Base-by-base conservation (phyloP, 257 asterid genomes). In the Nicotiana noctiflora region DNA sequence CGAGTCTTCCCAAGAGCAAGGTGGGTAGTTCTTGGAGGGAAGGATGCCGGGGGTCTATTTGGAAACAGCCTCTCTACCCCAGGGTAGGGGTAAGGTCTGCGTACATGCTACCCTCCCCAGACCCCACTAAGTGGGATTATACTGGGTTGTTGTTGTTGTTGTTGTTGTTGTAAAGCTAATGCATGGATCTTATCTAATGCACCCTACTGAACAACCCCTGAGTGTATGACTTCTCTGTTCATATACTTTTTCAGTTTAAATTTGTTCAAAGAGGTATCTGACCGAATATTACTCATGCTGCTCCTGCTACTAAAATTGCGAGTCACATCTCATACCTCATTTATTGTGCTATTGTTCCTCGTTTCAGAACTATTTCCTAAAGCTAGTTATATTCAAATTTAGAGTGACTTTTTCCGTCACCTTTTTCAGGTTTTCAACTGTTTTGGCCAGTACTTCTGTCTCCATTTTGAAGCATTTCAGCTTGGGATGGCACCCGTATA, bases 401-500 rank as follows among this genome's bases (percentile, higher is more conserved):
- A 14, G 23, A 70, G 23, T 46, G 77, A n/a, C 10, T 2, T 3
- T 66, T 51, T 23, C 65, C 8, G 8, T 57, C 80, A 51, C 37
- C 3, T 67, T 10, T 64, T 81, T 29, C 89, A 92, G 98, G 96
- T 93, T 25, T 93, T 93, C 91, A 92, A 93, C 82, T 93, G 96
- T 83, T 93, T 92, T 11, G 97, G 96, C n/a, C 94, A 93, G 84
- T 93, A 89, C 80, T 93, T 93, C 79, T 93, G 97, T 82, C 93
- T 93, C 23, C 98, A 93, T 86, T 93, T 92, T 12, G 98, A 93
- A 81, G 97, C 98, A 15, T 93, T 90, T 85, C 98, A 92, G 78
- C 97, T 92, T 3, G 97, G 98, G 18, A 89, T 92, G 97, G 95
- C 95, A 8, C 95, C 98, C 2, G 98, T 93, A 32, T 93, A 93